These are phyloP conservation scores for Fusarium buharicum DNA, from an alignment of 2,329 filamentous ascomycete species.

Conservation along the genomic window DNA sequence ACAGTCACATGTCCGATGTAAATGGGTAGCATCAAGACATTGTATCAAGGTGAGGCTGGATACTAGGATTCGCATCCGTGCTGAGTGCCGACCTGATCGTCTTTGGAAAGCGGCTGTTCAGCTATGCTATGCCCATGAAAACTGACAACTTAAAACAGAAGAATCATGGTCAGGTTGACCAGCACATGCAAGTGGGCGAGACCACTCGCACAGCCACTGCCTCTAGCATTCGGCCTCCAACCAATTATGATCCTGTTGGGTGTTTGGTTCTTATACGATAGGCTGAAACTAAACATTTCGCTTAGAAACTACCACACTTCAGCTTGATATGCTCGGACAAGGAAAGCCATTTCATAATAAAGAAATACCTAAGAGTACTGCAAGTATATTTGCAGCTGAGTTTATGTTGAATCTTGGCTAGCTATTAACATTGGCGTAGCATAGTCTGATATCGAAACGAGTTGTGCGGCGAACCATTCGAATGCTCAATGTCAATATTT, in stretches of 20 bases:
- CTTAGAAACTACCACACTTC: constrained; percentile 10
- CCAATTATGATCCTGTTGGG: constrained; percentile 3
- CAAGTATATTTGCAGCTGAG: constrained; percentile 2
- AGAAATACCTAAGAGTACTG: neutral
- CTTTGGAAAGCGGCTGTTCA: neutral
- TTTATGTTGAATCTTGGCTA: neutral
- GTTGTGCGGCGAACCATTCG: neutral
- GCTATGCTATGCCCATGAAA: neutral
- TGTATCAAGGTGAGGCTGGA: neutral
- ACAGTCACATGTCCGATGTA: neutral
- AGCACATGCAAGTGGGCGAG: constrained; percentile 6
- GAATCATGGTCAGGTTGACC: neutral
- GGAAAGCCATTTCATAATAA: constrained; percentile 9
- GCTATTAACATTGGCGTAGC: neutral
- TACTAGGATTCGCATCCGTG: neutral
- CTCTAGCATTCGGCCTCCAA: neutral
- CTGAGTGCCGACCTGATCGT: neutral
- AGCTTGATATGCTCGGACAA: neutral
- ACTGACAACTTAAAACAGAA: neutral
- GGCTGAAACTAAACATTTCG: constrained; percentile 23
- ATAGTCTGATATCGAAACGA: neutral
- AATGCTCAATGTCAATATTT: neutral
- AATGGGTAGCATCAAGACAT: neutral
- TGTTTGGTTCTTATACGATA: constrained; percentile 9
- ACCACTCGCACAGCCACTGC: constrained; percentile 8